These are phyloP conservation scores for Amanita molliuscula DNA, from an alignment of 768 basidiomycete species.

Conservation along the genomic window DNA sequence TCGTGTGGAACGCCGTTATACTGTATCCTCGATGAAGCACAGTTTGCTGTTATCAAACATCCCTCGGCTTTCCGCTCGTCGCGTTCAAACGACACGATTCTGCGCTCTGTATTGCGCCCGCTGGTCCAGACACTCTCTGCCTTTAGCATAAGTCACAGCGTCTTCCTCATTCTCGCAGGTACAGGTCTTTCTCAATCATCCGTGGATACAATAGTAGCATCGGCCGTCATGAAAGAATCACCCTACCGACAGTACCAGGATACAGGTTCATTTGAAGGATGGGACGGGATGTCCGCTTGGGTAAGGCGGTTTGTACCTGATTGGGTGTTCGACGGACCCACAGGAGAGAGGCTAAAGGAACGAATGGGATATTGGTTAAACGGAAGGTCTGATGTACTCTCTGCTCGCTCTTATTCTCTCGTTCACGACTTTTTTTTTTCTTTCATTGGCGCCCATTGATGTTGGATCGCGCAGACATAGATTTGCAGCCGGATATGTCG, in stretches of 20 bases:
- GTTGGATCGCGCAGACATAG: slow-evolving; percentile 23
- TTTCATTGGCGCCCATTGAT: neutral
- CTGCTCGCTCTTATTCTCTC: neutral
- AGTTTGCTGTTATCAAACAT: slow-evolving; percentile 30
- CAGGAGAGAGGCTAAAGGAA: slow-evolving; percentile 24
- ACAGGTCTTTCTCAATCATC: slow-evolving; percentile 36
- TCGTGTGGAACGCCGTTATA: slow-evolving; percentile 25
- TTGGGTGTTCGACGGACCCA: slow-evolving; percentile 15
- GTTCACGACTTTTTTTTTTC: neutral
- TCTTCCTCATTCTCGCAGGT: slow-evolving; percentile 34
- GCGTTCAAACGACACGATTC: slow-evolving; percentile 14
- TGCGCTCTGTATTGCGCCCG: slow-evolving; percentile 30
- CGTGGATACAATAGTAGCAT: slow-evolving; percentile 34
- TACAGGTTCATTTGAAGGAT: slow-evolving; percentile 30
- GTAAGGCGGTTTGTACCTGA: slow-evolving; percentile 26
- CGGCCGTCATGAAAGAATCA: slow-evolving; percentile 36
- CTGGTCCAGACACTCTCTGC: slow-evolving; percentile 31
- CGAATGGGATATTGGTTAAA: slow-evolving; percentile 35
- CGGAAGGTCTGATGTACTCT: slow-evolving; percentile 23
- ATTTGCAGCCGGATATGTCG: slow-evolving; percentile 33
- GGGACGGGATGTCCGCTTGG: slow-evolving; percentile 23
- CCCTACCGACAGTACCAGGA: slow-evolving; percentile 34
- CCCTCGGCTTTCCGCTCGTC: slow-evolving; percentile 27
- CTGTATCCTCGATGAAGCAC: slow-evolving; percentile 36
- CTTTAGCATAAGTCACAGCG: slow-evolving; percentile 26